These are phyloP conservation scores for Talaromyces sp. DNA, from an alignment of 2,329 filamentous ascomycete genomes.

Conservation along the genomic window DNA sequence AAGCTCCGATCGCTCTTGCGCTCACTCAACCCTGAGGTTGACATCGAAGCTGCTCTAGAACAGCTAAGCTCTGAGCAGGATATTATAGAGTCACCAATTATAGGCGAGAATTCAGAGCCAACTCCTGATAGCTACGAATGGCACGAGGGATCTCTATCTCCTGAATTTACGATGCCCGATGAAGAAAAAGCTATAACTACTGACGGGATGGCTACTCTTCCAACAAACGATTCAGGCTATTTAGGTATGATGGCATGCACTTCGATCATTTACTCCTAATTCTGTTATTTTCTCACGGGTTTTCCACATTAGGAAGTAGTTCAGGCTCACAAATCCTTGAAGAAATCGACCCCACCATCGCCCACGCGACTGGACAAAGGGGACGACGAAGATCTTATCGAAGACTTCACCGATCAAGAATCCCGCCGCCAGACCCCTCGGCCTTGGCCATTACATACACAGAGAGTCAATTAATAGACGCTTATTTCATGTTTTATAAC, in stretches of 20 bases:
- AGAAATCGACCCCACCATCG: conserved; percentile 4
- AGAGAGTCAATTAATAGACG: conserved; percentile 20
- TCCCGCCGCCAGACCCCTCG: neutral
- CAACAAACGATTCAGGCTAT: conserved; percentile 8
- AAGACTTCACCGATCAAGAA: neutral
- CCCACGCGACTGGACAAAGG: neutral
- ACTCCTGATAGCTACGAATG: conserved; percentile 9
- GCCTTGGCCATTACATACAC: neutral
- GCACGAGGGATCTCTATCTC: conserved; percentile 6
- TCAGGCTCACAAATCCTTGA: conserved; percentile 8
- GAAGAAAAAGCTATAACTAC: neutral
- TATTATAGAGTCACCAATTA: neutral
- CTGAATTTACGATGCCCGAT: neutral
- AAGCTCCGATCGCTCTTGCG: conserved; percentile 8
- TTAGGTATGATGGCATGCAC: neutral
- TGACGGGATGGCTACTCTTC: conserved; percentile 10
- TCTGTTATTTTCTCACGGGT: neutral
- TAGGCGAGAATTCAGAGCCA: neutral
- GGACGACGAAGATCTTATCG: neutral
- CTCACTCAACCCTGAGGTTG: conserved; percentile 5
- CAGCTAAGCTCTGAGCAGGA: neutral
- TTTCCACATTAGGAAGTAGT: neutral
- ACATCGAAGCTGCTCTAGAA: conserved; percentile 14
- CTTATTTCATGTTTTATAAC: conserved; percentile 32
- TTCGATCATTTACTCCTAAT: no score